Percentiles rank a stretch among this genome's conserved stretches.
Evolutionary conservation across 2,329 filamentous ascomycete genomes (phyloP).

Genomic region (Stemphylium beticola): DNA sequence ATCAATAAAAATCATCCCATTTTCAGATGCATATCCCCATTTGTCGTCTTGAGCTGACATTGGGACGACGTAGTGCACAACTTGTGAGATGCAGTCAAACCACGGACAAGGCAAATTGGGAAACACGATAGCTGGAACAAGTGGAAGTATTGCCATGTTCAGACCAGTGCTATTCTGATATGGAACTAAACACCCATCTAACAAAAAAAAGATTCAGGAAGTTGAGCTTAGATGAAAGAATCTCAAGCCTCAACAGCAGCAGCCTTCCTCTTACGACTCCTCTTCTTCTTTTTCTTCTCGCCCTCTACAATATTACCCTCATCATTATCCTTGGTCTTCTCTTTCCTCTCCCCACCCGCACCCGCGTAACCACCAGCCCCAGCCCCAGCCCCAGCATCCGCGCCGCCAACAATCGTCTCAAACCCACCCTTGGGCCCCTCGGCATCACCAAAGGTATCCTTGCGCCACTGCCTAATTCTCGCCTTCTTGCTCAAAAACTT

Average conservation of each 20-base stretch:
- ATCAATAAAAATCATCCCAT: conserved; percentile 10
- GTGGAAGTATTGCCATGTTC: neutral
- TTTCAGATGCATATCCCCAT: neutral
- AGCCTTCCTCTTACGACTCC: conserved; percentile 31
- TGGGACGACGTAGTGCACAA: too few relatives aligned
- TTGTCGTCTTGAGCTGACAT: too few relatives aligned
- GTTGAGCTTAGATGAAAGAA: neutral
- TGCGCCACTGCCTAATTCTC: conserved; percentile 83
- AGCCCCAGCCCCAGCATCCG: conserved; percentile 2
- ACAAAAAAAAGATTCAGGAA: neutral
- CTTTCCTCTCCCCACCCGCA: neutral
- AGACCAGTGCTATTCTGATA: neutral
- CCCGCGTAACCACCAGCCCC: too few relatives aligned
- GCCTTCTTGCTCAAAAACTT: conserved; percentile 94
- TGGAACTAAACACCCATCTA: neutral
- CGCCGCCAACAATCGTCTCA: conserved; percentile 29
- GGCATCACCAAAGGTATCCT: conserved; percentile 69
- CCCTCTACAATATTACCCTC: conserved; percentile 24
- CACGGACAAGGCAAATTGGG: too few relatives aligned
- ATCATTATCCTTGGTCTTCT: neutral
- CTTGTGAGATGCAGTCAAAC: too few relatives aligned
- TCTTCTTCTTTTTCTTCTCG: conserved; percentile 36
- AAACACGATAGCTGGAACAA: too few relatives aligned
- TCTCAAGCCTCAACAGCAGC: conserved; percentile 15
- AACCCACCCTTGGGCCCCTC: conserved; percentile 58